These are phyloP conservation scores for Aureobasidium sp. DNA, from an alignment of 2,329 filamentous ascomycete genomes.

Conservation along the genomic window DNA sequence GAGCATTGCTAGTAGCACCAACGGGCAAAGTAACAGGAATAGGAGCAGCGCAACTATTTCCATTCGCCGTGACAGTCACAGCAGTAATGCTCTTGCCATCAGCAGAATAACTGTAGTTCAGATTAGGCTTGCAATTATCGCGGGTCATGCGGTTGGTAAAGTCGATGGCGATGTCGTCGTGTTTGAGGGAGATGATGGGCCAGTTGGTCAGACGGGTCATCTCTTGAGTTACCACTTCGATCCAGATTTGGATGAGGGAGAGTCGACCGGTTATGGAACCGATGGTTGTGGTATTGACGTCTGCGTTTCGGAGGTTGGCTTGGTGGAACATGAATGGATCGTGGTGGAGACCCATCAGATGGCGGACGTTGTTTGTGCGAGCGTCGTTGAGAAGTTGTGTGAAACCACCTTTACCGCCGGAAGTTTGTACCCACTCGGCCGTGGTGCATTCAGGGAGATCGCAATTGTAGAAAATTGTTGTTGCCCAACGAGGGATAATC, in stretches of 20 bases:
- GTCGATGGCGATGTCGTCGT: conserved; percentile 46
- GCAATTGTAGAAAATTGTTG: conserved; percentile 60
- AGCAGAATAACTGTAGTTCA: conserved; percentile 41
- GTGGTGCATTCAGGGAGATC: conserved; percentile 50
- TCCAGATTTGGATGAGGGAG: conserved; percentile 53
- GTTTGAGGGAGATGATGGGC: conserved; percentile 50
- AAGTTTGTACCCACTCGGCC: conserved; percentile 55
- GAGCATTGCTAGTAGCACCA: conserved; percentile 37
- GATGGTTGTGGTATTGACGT: conserved; percentile 42
- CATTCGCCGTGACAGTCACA: conserved; percentile 44
- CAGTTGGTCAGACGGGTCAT: conserved; percentile 48
- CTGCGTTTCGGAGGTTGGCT: conserved; percentile 50
- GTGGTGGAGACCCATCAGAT: conserved; percentile 50
- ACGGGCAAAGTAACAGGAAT: conserved; percentile 51
- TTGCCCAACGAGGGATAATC: conserved; percentile 55
- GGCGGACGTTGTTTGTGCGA: conserved; percentile 47
- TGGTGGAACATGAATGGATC: conserved; percentile 60
- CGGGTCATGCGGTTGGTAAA: conserved; percentile 50
- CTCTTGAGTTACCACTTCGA: conserved; percentile 48
- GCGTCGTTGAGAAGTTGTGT: conserved; percentile 46
- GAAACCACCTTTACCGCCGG: conserved; percentile 48
- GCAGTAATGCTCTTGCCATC: conserved; percentile 41
- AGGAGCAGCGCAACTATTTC: conserved; percentile 45
- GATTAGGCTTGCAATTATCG: conserved; percentile 44
- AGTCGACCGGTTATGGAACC: conserved; percentile 42